Evolutionary conservation across 2,329 filamentous ascomycete species (phyloP).

Genomic region (Monosporascus sp.): DNA sequence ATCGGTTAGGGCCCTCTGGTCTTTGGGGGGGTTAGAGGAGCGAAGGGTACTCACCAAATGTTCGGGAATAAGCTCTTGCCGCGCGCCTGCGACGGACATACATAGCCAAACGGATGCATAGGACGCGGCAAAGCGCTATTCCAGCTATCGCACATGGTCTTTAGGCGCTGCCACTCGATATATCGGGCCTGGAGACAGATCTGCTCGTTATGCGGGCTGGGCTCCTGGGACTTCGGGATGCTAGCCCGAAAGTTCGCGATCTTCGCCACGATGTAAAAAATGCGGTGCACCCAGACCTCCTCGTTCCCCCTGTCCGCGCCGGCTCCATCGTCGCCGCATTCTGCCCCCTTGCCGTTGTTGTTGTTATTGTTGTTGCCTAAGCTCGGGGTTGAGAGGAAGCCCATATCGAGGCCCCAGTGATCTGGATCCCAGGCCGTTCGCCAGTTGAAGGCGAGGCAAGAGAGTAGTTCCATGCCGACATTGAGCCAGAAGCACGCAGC

Average conservation of each 20-base stretch:
- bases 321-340: background rate
- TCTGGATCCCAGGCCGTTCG: slow-evolving; percentile 84
- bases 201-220: slow-evolving; percentile 59
- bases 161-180: slow-evolving; percentile 76
- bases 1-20: slow-evolving; percentile 3
- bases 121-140: slow-evolving; percentile 71
- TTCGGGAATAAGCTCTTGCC: slow-evolving; percentile 74
- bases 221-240: slow-evolving; percentile 56
- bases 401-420: slow-evolving; percentile 81
- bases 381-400: slow-evolving; percentile 40
- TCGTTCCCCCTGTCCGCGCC: slow-evolving; percentile 50
- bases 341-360: background rate
- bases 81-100: slow-evolving; percentile 60
- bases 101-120: slow-evolving; percentile 81
- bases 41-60: slow-evolving; percentile 59
- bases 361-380: slow-evolving; percentile 4
- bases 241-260: slow-evolving; percentile 78
- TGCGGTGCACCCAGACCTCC: slow-evolving; percentile 82
- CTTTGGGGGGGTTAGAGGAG: background rate
- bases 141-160: slow-evolving; percentile 79
- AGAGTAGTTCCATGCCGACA: slow-evolving; percentile 83
- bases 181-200: slow-evolving; percentile 59
- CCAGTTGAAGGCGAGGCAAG: slow-evolving; percentile 84
- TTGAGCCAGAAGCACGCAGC: slow-evolving; percentile 94
- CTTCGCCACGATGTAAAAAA: slow-evolving; percentile 84